phyloP scores from a whole-genome alignment of 352 stramenopile genomes.

The Phytopythium sindhum region DNA sequence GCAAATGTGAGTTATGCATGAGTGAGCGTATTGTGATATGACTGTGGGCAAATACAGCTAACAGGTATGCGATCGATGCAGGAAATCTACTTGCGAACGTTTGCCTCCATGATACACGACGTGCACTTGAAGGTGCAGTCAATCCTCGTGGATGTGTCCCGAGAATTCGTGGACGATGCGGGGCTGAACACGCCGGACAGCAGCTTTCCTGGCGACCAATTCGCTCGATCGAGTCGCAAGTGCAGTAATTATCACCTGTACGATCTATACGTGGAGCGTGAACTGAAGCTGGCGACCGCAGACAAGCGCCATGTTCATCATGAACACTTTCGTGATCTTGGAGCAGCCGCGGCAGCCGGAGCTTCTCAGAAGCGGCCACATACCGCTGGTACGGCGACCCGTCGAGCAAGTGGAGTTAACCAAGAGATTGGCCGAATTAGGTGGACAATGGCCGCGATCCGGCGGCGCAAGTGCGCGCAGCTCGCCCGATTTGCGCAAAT shows the following conservation, averaged over 20 bases:
- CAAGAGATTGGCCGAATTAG: constrained; percentile 31
- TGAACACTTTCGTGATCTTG: constrained; percentile 36
- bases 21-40: background rate
- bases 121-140: constrained; percentile 22
- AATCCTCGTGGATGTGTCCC: constrained; percentile 33
- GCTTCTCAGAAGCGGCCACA: background rate
- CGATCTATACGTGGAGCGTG: constrained; percentile 46
- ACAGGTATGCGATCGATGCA: background rate
- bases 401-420: background rate
- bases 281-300: constrained; percentile 44
- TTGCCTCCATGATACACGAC: background rate
- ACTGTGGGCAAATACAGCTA: background rate
- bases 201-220: constrained; percentile 47
- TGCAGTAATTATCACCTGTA: constrained; percentile 65
- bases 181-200: constrained; percentile 22
- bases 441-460: constrained; percentile 71
- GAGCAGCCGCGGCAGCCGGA: background rate
- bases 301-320: constrained; percentile 45
- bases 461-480: constrained; percentile 46
- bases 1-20: constrained; percentile 31
- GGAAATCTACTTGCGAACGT: background rate
- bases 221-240: constrained; percentile 47
- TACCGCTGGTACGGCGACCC: background rate
- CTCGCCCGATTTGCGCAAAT: constrained; percentile 52
- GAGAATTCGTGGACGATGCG: constrained; percentile 32